Evolutionary conservation across 2,329 filamentous ascomycete species (phyloP), one percentile per base, ranked within the genome.

Genomic region (Apiospora malaysiana): DNA sequence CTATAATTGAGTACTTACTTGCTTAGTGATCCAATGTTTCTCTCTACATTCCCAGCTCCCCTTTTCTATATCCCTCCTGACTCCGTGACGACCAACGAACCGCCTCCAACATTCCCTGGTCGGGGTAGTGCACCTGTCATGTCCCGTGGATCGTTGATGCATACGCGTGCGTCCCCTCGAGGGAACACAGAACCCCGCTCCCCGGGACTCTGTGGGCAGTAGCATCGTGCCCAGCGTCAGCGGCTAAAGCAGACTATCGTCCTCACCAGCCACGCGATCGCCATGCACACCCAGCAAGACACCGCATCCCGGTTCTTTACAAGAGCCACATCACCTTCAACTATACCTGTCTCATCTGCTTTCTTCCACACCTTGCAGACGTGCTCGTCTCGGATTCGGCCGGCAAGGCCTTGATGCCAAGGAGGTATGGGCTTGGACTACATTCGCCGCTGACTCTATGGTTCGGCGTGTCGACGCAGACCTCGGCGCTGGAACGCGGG

Each of bases 401-500:
- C 7, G 76, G 40, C 14, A 80, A 69, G 0, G 76, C 78, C 66
- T 78, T 79, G 3, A 78, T 78, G 0, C 75, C 78, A 1, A 80
- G 73, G 1, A 77, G n/a, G n/a, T 8, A 51, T 80, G 79, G 0
- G 74, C 77, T 2, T 47, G 69, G 0, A 76, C 77, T 1, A 71
- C 72, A 70, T 80, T 81, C 0, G 76, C 75, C 0, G 71, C 77
- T 1, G 78, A 80, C 0, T 76, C 74, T 40, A 7, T 69, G 32
- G 56, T 77, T 77, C 9, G 77, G 75, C 6, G 75, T 71, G 12
- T 76, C 68, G 25, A 75, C 74, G 47, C 82, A 78, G 1, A 75
- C 74, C 32, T 80, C 77, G 23, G 78, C 71, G 2, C 74, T 77
- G 2, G 78, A 79, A 0, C 32, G 81, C 81, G 67, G 79, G 82